These are phyloP conservation scores for Lentinus brumalis DNA, from an alignment of 768 basidiomycete species.

Conservation along the genomic window DNA sequence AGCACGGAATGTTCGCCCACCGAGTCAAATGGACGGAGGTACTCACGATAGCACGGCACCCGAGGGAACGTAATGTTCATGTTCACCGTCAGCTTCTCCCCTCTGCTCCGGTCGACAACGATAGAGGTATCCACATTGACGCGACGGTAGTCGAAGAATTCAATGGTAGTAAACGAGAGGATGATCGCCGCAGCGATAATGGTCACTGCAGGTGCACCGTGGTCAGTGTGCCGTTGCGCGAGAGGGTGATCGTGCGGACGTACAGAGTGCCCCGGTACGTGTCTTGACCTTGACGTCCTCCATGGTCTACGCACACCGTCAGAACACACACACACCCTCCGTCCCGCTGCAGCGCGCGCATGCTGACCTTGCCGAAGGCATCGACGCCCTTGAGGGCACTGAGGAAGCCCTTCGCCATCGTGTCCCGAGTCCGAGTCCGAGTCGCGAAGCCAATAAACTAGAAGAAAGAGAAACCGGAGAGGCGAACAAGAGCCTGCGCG, in stretches of 20 bases:
- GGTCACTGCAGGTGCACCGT: conserved; percentile 65
- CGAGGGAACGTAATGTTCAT: conserved; percentile 94
- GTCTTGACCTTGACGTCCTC: conserved; percentile 99
- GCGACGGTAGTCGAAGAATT: conserved; percentile 93
- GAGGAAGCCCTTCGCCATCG: conserved; percentile 69
- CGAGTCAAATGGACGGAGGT: too few species aligned
- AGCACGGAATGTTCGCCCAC: too few species aligned
- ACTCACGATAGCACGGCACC: conserved; percentile 96
- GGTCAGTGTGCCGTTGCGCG: not conserved
- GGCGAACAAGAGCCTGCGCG: not conserved
- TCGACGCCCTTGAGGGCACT: conserved; percentile 87
- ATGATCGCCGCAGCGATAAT: conserved; percentile 91
- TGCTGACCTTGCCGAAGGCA: conserved; percentile 95
- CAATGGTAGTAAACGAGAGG: conserved; percentile 85
- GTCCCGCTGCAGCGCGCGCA: conserved; percentile 2
- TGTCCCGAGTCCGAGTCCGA: conserved; percentile 19
- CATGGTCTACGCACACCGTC: conserved; percentile 66
- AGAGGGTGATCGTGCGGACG: conserved; percentile 30
- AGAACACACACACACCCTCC: not conserved
- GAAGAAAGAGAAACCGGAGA: conserved; percentile 10
- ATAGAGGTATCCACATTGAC: conserved; percentile 89
- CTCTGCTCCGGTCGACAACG: conserved; percentile 91
- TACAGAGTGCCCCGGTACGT: conserved; percentile 87
- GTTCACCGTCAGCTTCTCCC: conserved; percentile 90
- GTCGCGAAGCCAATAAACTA: conserved; percentile 21